Base-by-base conservation (phyloP, 164 flowering plant species). In the Brasenia schreberi region DNA sequence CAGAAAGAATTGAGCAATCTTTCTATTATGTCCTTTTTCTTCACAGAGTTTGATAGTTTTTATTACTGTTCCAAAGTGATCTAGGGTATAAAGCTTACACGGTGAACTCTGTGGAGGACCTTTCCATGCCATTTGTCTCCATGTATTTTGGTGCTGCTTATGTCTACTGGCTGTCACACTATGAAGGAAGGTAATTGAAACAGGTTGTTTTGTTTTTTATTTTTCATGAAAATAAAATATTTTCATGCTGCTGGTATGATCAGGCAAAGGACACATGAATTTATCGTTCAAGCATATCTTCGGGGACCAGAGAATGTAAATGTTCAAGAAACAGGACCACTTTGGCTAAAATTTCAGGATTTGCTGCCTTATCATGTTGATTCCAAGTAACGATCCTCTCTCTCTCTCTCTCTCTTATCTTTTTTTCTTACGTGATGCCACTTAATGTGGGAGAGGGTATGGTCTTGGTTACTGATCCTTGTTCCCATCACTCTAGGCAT, bases 91-190 rank as follows among this genome's bases (percentile, higher is more conserved):
- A 77, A 71, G 91, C 85, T 45, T 87, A 90, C 79, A 74, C 52
- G 70, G 79, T 85, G 1, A 75, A 87, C 45, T 80, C 90, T 27
- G 83, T 44, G 39, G 93, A 82, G 61, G 93, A 90, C 75, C 84
- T 92, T 56, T 75, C 72, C 65, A 82, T 77, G 69, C 98, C 98
- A 19, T 90, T 92, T 61, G 77, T 76, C 6, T 88, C 98, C 64
- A 84, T 90, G 88, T 92, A 92, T 82, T 90, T 88, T 63, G 96
- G 92, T 72, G 88, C 96, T 23, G 96, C 98, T 60, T 92, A 88
- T 71, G 63, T 85, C 76, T 73, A 75, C 44, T 88, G 93, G 90
- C 73, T 92, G 74, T 81, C 92, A 19, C 75, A 82, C 69, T 90
- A 88, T 73, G 93, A 88, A 73, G 98, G 96, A 64, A 85, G 89